phyloP scores from a whole-genome alignment of 345 rosid species.

The Ricinus communis region DNA sequence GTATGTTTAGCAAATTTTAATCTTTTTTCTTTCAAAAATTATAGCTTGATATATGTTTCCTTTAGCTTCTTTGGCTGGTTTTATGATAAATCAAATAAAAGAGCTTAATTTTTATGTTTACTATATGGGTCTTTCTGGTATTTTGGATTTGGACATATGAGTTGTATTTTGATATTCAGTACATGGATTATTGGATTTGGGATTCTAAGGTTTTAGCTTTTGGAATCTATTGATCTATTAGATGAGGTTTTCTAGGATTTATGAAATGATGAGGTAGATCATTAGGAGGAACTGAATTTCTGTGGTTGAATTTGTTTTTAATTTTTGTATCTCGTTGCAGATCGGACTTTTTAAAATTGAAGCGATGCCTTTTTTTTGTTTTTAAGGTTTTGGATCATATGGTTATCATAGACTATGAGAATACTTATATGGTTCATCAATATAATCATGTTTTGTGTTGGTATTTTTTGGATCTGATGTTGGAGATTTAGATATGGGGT shows the following conservation, averaged over 20 bases:
- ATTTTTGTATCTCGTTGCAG: background rate
- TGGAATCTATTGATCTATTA: too few relatives aligned
- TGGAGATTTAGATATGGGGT: too few relatives aligned
- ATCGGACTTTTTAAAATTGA: slow-evolving; percentile 4
- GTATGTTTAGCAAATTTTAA: slow-evolving; percentile 34
- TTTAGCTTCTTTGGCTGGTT: background rate
- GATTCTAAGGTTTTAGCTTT: too few relatives aligned
- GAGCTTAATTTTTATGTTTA: background rate
- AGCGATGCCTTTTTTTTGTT: background rate
- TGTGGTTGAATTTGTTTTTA: background rate
- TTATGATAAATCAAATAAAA: background rate
- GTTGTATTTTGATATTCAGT: too few relatives aligned
- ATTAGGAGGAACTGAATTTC: background rate
- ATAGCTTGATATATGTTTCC: too few relatives aligned
- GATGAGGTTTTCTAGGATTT: background rate
- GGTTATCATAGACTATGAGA: background rate
- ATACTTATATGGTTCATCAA: background rate
- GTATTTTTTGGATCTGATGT: background rate
- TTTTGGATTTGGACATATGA: background rate
- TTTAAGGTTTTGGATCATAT: background rate
- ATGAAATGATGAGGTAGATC: background rate
- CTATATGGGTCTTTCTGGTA: background rate
- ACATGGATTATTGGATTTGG: background rate
- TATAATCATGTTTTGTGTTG: background rate
- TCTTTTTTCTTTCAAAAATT: background rate